Conservation (phyloP, 1,284 basidiomycete species). For the Golubevia sp. region DNA sequence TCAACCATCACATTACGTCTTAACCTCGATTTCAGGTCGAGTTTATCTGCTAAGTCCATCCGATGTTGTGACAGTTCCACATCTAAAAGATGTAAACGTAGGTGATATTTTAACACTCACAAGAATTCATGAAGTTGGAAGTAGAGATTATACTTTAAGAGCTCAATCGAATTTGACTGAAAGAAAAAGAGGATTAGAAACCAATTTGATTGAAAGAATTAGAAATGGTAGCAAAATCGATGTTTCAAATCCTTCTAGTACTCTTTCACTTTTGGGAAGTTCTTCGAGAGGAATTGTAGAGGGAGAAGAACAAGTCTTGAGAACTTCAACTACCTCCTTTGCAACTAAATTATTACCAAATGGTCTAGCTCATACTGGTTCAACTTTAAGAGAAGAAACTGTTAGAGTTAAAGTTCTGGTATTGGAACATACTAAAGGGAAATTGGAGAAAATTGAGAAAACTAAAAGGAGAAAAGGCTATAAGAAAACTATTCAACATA, state of each 20-base stretch:
- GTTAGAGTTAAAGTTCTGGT: constrained; percentile 49
- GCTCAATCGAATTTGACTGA: constrained; percentile 46
- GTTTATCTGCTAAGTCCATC: constrained; percentile 85
- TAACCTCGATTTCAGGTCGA: constrained; percentile 83
- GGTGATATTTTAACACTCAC: constrained; percentile 84
- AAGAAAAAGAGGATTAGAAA: not conserved
- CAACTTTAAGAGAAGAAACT: constrained; percentile 21
- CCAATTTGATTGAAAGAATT: not conserved
- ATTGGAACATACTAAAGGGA: constrained; percentile 55
- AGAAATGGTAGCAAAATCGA: not conserved
- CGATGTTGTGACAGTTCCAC: constrained; percentile 89
- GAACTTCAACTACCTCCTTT: constrained; percentile 37
- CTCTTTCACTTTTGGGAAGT: not conserved
- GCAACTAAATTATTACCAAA: constrained; percentile 35
- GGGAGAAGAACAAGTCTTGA: constrained; percentile 1
- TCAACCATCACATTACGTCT: constrained; percentile 83
- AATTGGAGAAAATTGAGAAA: constrained; percentile 49
- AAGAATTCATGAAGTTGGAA: constrained; percentile 89
- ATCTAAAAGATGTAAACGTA: constrained; percentile 70
- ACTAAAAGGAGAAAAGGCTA: constrained; percentile 58
- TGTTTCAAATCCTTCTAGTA: not conserved
- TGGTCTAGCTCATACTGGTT: constrained; percentile 50
- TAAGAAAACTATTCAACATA: constrained; percentile 53
- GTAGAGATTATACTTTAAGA: constrained; percentile 88
- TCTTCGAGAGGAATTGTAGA: too few relatives aligned